Conservation (phyloP, 2,329 filamentous ascomycete genomes). For the Apiospora phragmitis region DNA sequence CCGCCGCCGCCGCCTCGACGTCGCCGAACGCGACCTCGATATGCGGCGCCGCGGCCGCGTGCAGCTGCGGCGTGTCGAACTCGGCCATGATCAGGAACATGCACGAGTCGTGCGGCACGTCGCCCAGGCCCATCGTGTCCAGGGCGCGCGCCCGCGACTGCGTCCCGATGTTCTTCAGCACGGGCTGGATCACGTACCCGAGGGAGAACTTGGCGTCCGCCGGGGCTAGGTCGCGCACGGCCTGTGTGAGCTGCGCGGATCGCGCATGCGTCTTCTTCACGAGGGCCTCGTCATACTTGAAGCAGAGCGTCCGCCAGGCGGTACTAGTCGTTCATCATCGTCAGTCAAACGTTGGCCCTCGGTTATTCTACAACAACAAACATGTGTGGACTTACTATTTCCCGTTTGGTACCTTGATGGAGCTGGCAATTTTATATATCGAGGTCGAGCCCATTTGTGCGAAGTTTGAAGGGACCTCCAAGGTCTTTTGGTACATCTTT, state of each 20-base stretch:
- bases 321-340: not conserved
- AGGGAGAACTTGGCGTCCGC: not conserved
- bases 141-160: not conserved
- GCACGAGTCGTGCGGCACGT: not conserved
- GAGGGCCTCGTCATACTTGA: not conserved
- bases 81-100: conserved; percentile 3
- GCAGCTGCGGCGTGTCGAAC: not conserved
- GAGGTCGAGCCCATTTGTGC: not conserved
- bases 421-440: not conserved
- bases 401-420: not conserved
- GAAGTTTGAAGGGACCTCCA: not conserved
- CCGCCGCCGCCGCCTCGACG: not conserved
- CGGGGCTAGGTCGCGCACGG: not conserved
- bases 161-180: not conserved
- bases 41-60: not conserved
- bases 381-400: not conserved
- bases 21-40: not conserved
- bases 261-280: not conserved
- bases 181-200: not conserved
- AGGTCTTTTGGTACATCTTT: not conserved
- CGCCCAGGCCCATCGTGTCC: not conserved
- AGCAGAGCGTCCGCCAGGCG: not conserved
- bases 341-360: not conserved
- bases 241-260: not conserved
- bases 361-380: not conserved